These are phyloP conservation scores for Candida endomychidarum DNA, from an alignment of 805 yeast genomes.

Conservation along the genomic window DNA sequence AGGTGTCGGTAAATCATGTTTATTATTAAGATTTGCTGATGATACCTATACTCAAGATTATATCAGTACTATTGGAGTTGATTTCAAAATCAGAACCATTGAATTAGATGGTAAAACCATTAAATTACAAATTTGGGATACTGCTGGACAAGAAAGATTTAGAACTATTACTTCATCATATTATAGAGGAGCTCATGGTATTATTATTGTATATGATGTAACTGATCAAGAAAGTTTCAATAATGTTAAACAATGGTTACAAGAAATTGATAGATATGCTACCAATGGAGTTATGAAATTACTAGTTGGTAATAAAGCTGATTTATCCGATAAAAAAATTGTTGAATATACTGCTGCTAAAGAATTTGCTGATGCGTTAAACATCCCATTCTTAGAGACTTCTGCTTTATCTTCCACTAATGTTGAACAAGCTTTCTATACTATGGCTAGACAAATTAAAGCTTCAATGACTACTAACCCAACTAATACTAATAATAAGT, in stretches of 20 bases:
- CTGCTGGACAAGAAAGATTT: slow-evolving; percentile 98
- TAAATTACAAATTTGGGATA: slow-evolving; percentile 98
- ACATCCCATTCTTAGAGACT: slow-evolving; percentile 94
- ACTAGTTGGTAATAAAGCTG: slow-evolving; percentile 95
- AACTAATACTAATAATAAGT: slow-evolving; percentile 50
- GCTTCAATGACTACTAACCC: slow-evolving; percentile 76
- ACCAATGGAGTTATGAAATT: slow-evolving; percentile 96
- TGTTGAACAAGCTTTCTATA: slow-evolving; percentile 97
- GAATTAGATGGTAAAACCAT: slow-evolving; percentile 97
- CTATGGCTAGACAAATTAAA: slow-evolving; percentile 98
- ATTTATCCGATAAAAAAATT: slow-evolving; percentile 87
- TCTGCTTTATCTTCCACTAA: slow-evolving; percentile 93
- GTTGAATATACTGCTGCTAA: slow-evolving; percentile 95
- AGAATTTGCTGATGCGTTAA: slow-evolving; percentile 94
- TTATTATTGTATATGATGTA: slow-evolving; percentile 95
- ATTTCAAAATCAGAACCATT: slow-evolving; percentile 84
- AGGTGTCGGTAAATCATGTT: slow-evolving; percentile 97
- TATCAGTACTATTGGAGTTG: slow-evolving; percentile 97
- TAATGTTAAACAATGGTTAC: slow-evolving; percentile 97
- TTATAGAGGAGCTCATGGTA: slow-evolving; percentile 98
- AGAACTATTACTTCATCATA: slow-evolving; percentile 96
- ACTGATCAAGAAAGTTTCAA: slow-evolving; percentile 96
- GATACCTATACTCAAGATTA: slow-evolving; percentile 96
- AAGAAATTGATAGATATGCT: slow-evolving; percentile 97
- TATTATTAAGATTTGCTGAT: slow-evolving; percentile 92